Evolutionary conservation across 441 rosid genomes (phyloP).

Genomic region (Corymbia calophylla): DNA sequence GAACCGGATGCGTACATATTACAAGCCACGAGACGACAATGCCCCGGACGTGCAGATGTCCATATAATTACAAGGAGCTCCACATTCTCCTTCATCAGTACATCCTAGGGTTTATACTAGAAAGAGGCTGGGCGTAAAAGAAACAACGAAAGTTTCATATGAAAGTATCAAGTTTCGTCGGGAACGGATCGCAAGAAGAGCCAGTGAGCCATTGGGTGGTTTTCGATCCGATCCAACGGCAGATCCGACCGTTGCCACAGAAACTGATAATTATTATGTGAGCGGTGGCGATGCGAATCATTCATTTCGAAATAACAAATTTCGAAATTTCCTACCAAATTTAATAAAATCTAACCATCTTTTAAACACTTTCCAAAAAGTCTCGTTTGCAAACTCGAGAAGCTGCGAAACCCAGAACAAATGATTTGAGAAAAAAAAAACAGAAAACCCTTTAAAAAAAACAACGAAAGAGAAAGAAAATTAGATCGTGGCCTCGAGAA

Average conservation of each 20-base stretch:
- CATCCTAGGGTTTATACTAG: neutral
- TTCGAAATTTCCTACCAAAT: neutral
- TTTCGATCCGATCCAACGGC: neutral
- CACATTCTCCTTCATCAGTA: neutral
- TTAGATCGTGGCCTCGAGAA: constrained; percentile 19
- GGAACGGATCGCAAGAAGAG: neutral
- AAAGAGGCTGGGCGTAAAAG: neutral
- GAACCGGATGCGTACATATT: neutral
- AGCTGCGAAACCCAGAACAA: neutral
- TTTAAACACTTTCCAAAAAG: neutral
- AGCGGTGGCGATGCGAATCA: neutral
- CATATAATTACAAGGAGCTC: neutral
- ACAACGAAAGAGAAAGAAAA: constrained; percentile 1
- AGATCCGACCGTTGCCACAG: neutral
- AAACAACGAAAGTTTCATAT: neutral
- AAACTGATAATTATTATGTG: neutral
- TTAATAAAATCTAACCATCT: neutral
- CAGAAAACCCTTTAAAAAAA: constrained; percentile 10
- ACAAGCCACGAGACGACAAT: neutral
- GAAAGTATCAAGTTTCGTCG: neutral
- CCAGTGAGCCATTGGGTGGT: too few species aligned
- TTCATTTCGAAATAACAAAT: neutral
- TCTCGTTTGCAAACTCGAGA: neutral
- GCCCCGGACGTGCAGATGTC: neutral
- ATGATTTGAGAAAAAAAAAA: neutral